These are phyloP conservation scores for Pogostemon cablin DNA, from an alignment of 257 asterid genomes.

Conservation along the genomic window DNA sequence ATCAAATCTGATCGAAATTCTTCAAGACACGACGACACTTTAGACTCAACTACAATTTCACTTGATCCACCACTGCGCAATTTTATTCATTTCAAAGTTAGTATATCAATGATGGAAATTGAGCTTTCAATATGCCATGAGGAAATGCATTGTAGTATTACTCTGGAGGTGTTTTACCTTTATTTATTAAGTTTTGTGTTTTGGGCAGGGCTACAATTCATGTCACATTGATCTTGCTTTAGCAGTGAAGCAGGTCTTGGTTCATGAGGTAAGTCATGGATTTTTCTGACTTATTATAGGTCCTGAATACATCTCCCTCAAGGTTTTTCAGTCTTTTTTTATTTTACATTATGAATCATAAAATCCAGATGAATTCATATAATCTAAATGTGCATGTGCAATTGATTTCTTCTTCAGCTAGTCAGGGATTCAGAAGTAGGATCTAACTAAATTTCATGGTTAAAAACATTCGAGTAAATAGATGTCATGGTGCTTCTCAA, in stretches of 20 bases:
- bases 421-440: too few species aligned
- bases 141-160: slow-evolving; percentile 22
- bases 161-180: slow-evolving; percentile 24
- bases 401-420: slow-evolving; percentile 12
- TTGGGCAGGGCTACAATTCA: slow-evolving; percentile 68
- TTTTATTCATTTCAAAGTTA: slow-evolving; percentile 72
- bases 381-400: slow-evolving; percentile 22
- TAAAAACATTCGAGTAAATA: not conserved
- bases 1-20: slow-evolving; percentile 53
- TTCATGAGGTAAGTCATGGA: slow-evolving; percentile 73
- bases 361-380: not conserved
- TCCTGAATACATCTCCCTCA: slow-evolving; percentile 11
- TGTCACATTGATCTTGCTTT: slow-evolving; percentile 67
- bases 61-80: slow-evolving; percentile 80
- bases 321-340: not conserved
- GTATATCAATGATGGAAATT: slow-evolving; percentile 30
- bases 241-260: slow-evolving; percentile 80
- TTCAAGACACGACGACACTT: slow-evolving; percentile 56
- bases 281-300: slow-evolving; percentile 19
- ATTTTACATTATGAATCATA: not conserved
- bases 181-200: slow-evolving; percentile 23
- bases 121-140: slow-evolving; percentile 10
- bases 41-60: slow-evolving; percentile 59
- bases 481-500: slow-evolving; percentile 1
- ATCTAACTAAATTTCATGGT: not conserved